Evolutionary conservation across 2,329 filamentous ascomycete species (phyloP), one percentile per base, ranked within the genome.

Genomic region (Cucurbitaria berberidis): DNA sequence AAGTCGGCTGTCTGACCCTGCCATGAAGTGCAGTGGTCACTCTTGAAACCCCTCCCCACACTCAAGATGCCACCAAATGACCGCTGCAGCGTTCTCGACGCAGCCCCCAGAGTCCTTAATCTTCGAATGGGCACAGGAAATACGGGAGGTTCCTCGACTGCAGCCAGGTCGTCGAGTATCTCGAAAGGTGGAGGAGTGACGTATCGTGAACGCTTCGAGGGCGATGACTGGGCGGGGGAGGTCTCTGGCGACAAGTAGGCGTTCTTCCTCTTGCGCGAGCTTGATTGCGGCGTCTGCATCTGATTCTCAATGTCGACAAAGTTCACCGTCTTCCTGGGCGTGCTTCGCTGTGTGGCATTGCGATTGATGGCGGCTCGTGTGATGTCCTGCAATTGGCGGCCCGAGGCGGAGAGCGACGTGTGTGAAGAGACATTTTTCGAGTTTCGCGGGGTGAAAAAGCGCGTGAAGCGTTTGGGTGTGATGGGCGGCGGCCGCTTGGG

Each of bases 1-100:
- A 88, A 89, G 50, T 81, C 74, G 22, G 82, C 78, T 3, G 84
- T 85, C 66, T 86, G 79, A 60, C 83, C 78, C 68, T 82, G 81
- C 84, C 84, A 87, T 49, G 81, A 80, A 73, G 68, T 55, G 54
- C 76, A 76, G 52, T 80, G 77, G 60, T 80, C 77, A 22, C 56
- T 56, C 36, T 66, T 59, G 26, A 69, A 70, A 5, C 78, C 78
- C 36, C 77, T 73, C 3, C 74, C 74, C 1, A 77, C 62, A 15
- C 68, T 72, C 49, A 73, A 61, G 29, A 71, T 62, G 3, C 78
- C 79, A 24, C 79, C 79, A 57, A 81, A 81, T 22, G 76, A 79
- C 18, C 79, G 73, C 53, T 80, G 70, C 32, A 81, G 64, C 39
- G 77, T 71, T 21, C 77, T 74, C 18, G 72, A 68, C 15, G 70